Conservation (phyloP, 73 alveolate genomes). For the Symbiodinium pilosum region DNA sequence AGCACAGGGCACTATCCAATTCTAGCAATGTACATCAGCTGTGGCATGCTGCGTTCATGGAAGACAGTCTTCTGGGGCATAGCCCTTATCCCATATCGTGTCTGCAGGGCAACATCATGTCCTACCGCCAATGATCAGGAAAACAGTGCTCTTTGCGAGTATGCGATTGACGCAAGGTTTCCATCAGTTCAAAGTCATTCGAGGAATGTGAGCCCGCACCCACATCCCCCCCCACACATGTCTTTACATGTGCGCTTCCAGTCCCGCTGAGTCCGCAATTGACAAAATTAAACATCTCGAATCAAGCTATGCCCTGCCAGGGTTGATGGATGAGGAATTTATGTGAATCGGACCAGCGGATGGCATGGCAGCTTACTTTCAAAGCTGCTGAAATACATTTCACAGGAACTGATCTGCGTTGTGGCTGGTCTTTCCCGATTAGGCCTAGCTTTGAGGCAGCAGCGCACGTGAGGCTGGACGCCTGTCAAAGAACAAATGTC, state of each 20-base stretch:
- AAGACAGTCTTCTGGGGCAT: no score
- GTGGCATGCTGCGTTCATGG: neutral
- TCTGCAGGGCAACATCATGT: neutral
- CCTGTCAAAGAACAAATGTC: neutral
- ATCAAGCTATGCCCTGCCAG: neutral
- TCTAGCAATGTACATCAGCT: neutral
- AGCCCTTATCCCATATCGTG: no score
- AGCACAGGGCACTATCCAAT: neutral
- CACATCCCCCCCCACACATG: neutral
- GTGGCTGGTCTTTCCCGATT: neutral
- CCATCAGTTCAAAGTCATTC: neutral
- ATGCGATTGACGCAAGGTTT: neutral
- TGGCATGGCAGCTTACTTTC: slow-evolving; percentile 23
- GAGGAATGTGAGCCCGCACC: neutral
- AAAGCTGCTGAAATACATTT: neutral
- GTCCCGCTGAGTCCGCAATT: no score
- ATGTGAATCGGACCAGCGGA: neutral
- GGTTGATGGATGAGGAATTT: no score
- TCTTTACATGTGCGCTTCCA: neutral
- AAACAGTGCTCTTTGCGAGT: neutral
- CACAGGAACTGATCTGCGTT: neutral
- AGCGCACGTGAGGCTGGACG: neutral
- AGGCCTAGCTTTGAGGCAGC: slow-evolving; percentile 37
- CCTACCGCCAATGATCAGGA: neutral
- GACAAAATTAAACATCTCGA: neutral